phyloP scores from a whole-genome alignment of 306 rosid genomes.

The Quercus glauca region DNA sequence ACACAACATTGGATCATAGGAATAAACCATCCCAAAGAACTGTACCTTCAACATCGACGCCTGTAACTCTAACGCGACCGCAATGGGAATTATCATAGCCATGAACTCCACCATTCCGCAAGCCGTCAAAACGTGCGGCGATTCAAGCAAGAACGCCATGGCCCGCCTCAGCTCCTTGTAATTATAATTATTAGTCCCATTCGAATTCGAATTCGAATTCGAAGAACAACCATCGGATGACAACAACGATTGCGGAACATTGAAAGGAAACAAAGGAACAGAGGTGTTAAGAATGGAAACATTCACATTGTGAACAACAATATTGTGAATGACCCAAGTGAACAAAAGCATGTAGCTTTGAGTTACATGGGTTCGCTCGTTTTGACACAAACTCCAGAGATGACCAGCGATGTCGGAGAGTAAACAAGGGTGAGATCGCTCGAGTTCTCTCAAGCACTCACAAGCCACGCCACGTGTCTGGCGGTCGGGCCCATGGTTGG shows the following conservation, averaged over 20 bases:
- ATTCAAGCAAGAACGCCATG: slow-evolving; percentile 76
- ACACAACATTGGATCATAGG: slow-evolving; percentile 73
- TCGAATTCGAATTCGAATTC: slow-evolving; percentile 1
- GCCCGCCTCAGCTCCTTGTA: slow-evolving; percentile 84
- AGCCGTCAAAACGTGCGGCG: slow-evolving; percentile 84
- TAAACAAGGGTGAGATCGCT: slow-evolving; percentile 61
- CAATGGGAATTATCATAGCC: slow-evolving; percentile 64
- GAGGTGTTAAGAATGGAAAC: slow-evolving; percentile 68
- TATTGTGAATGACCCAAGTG: slow-evolving; percentile 56
- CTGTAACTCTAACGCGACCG: slow-evolving; percentile 75
- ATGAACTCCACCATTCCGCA: slow-evolving; percentile 86
- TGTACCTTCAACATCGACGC: slow-evolving; percentile 93
- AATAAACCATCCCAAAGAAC: slow-evolving; percentile 80
- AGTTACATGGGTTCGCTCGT: slow-evolving; percentile 85
- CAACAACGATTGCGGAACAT: slow-evolving; percentile 43
- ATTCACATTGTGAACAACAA: slow-evolving; percentile 39
- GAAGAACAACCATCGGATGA: background rate
- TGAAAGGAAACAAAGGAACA: slow-evolving; percentile 70
- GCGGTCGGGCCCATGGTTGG: slow-evolving; percentile 67
- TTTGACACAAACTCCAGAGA: slow-evolving; percentile 84
- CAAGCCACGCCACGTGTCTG: slow-evolving; percentile 74
- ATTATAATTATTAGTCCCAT: slow-evolving; percentile 34
- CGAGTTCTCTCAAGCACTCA: slow-evolving; percentile 88
- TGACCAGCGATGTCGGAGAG: slow-evolving; percentile 82
- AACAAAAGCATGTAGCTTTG: slow-evolving; percentile 75